Conservation (phyloP, 2,329 filamentous ascomycete genomes). For the Venturiaceae sp. region DNA sequence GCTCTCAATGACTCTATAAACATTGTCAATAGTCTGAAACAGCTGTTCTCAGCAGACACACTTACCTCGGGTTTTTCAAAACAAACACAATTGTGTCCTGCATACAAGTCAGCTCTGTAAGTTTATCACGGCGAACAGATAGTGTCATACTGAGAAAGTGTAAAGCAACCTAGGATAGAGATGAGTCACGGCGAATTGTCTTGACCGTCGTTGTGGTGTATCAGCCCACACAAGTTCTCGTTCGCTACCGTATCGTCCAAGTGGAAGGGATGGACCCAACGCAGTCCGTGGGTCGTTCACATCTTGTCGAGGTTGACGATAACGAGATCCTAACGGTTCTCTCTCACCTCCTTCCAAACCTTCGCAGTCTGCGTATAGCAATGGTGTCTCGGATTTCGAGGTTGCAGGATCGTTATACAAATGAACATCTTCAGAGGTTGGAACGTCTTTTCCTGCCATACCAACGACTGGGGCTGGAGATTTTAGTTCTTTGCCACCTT, state of each 20-base stretch:
- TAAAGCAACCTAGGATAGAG: constrained; percentile 32
- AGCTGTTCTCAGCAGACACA: constrained; percentile 11
- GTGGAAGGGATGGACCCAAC: not conserved
- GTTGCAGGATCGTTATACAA: constrained; percentile 40
- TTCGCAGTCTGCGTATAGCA: constrained; percentile 44
- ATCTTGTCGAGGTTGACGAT: not conserved
- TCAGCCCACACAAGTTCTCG: constrained; percentile 19
- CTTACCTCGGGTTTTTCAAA: constrained; percentile 24
- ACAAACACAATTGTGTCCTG: constrained; percentile 35
- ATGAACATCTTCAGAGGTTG: constrained; percentile 43
- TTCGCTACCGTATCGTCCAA: not conserved
- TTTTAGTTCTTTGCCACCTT: not conserved
- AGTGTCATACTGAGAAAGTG: constrained; percentile 28
- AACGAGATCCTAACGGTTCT: constrained; percentile 18
- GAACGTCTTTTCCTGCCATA: constrained; percentile 27
- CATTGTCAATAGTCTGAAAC: too few species aligned
- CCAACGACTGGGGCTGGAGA: constrained; percentile 36
- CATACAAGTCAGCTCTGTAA: too few species aligned
- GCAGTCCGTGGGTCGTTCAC: not conserved
- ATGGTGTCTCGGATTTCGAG: constrained; percentile 26
- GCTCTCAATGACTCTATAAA: constrained; percentile 31
- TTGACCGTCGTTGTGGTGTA: constrained; percentile 16
- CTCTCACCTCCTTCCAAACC: constrained; percentile 41
- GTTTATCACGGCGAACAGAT: too few species aligned
- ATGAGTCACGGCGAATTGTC: constrained; percentile 27